Base-by-base conservation (phyloP, 148 eudicot species). In the Oxyria digyna region DNA sequence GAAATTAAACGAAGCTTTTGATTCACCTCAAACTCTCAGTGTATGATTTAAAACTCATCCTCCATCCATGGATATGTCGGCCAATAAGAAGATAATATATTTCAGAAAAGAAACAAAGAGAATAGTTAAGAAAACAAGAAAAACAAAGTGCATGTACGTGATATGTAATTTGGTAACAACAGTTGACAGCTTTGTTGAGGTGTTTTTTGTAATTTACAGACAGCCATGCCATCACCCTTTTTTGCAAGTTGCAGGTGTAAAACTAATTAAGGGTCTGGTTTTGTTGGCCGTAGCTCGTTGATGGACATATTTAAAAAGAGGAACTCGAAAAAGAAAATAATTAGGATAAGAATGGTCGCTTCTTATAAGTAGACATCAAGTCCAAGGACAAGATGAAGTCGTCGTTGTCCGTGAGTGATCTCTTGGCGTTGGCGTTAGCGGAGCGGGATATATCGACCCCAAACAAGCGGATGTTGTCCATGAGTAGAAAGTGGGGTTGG, bases 371-470 rank as follows among this genome's bases (percentile, higher is more conserved):
- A 7, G 78, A 74, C 33, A 73, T 79, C 71, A 74, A 67, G 0
- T 26, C 69, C 71, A 80, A 45, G 71, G 72, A 77, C 63, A 76
- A 73, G 42, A 69, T 40, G 37, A 59, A 5, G 37, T 26, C 64
- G 35, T 57, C 64, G 35, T 57, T 57, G 27, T 81, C 74, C 40
- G 81, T 81, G n/a, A n/a, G n/a, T 41, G 18, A 1, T 40, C 84
- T 74, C 54, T 81, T 81, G 17, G 43, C 72, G 14, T 75, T 75
- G 50, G 6, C 68, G 12, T 21, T 8, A 9, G n/a, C 69, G 3
- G n/a, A n/a, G n/a, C 27, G 27, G 10, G 80, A 80, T n/a, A 93
- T 93, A 69, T 93, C 77, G 20, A 93, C 96, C 41, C 98, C 98
- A 65, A 93, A 93, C 21, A 92, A 73, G 64, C 98, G 71, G 1